Base-by-base conservation (phyloP, 192 early-diverging fungal genomes). In the Jimgerdemannia flammicorona region DNA sequence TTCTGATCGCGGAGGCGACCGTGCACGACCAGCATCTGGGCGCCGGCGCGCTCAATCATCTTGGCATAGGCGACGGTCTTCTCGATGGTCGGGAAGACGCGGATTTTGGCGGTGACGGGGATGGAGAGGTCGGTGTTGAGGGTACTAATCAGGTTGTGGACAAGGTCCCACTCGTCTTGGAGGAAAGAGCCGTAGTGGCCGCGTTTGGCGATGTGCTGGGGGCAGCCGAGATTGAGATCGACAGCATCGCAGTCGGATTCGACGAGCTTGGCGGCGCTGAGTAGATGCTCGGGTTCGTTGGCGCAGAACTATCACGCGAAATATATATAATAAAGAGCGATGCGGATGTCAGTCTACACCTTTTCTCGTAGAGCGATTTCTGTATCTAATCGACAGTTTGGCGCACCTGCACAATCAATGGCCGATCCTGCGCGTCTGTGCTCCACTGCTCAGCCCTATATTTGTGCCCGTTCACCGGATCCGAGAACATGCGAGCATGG, bases 71-170 rank as follows among this genome's bases (percentile, higher is more conserved):
- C 91, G 3, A 99, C 83, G 4, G 97, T 98, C 78, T 96, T 95
- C 74, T 94, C 93, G 3, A 94, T 81, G n/a, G 94, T 93, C 0
- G 94, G 90, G 72, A 91, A 99, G 4, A 98, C 89, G 9, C 97
- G 86, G 75, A 99, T 99, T 82, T 99, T 99, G 84, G 92, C 95
- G 0, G 97, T 99, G 3, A 99, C 95, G 0, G 98, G 98, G 4
- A 99, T 86, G 19, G 86, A 75, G 2, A 99, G 82, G 44, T 95
- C 84, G 72, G 90, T 83, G 83, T 97, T 89, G n/a, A 98, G 86
- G 6, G 79, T 93, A 70, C 81, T 83, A 17, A 97, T 92, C 74
- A 89, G 78, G 10, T 79, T 75, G 9, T 83, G 81, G 77, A 95
- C 91, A 42, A 92, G 78, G 0, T 94, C 92, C 97, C 96, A 97